A percentile compares a stretch with the other conserved stretches of the same genome.
Evolutionary conservation across 2,329 filamentous ascomycete species (phyloP).

Genomic region (Ascosphaera apis): DNA sequence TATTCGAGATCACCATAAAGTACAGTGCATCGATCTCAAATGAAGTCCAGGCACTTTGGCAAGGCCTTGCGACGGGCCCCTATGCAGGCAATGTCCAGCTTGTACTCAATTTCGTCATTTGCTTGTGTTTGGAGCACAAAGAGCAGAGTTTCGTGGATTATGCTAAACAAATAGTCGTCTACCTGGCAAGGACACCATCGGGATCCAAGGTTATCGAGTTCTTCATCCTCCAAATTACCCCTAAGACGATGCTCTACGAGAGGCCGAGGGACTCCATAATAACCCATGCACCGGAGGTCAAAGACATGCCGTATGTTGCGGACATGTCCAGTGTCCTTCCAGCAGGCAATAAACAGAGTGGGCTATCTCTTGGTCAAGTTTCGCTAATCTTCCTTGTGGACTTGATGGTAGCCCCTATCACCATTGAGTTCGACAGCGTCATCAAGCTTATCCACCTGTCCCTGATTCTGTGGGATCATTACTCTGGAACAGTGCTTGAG

Average conservation of each 20-base stretch:
- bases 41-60: constrained; percentile 93
- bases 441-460: constrained; percentile 77
- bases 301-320: constrained; percentile 65
- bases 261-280: constrained; percentile 45
- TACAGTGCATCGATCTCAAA: constrained; percentile 76
- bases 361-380: constrained; percentile 78
- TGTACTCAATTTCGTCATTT: constrained; percentile 90
- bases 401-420: constrained; percentile 78
- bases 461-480: constrained; percentile 91
- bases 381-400: constrained; percentile 87
- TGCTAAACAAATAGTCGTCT: constrained; percentile 94
- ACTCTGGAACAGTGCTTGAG: constrained; percentile 82
- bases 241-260: constrained; percentile 89
- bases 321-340: constrained; percentile 60
- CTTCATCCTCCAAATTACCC: constrained; percentile 68
- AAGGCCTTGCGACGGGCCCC: constrained; percentile 79
- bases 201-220: constrained; percentile 90
- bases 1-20: constrained; percentile 90
- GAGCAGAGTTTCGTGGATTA: constrained; percentile 98
- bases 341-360: constrained; percentile 67
- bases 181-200: constrained; percentile 63
- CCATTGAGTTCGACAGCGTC: constrained; percentile 54
- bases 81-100: constrained; percentile 85
- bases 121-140: constrained; percentile 70
- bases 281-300: constrained; percentile 42